phyloP scores from a whole-genome alignment of 1,284 basidiomycete genomes.

The Retiboletus flavoniger region DNA sequence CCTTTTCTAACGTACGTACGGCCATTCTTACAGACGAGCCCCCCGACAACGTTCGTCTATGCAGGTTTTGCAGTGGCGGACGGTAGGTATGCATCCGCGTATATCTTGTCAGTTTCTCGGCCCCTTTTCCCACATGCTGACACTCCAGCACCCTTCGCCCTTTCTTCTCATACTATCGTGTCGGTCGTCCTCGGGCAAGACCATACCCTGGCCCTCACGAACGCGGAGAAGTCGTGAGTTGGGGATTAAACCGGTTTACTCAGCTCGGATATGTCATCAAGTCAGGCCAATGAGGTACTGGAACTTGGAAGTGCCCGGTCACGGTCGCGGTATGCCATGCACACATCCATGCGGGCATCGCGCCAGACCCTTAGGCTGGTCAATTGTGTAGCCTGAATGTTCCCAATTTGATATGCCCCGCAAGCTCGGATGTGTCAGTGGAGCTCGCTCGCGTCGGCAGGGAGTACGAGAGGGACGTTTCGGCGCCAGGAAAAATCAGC shows the following conservation, averaged over 20 bases:
- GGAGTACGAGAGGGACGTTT: too few species aligned
- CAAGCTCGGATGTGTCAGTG: too few species aligned
- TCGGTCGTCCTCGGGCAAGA: constrained; percentile 88
- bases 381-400: too few species aligned
- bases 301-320: too few species aligned
- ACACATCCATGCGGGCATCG: too few species aligned
- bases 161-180: constrained; percentile 51
- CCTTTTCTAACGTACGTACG: constrained; percentile 14
- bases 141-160: constrained; percentile 56
- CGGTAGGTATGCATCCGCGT: constrained; percentile 47
- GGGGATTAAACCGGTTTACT: constrained; percentile 86
- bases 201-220: constrained; percentile 87
- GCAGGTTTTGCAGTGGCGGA: constrained; percentile 85
- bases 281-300: constrained; percentile 32
- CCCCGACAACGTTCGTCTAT: constrained; percentile 74
- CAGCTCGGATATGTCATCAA: constrained; percentile 92
- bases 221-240: constrained; percentile 83
- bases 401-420: too few species aligned
- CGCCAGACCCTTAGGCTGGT: too few species aligned
- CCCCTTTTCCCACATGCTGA: constrained; percentile 77
- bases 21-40: constrained; percentile 75
- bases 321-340: too few species aligned
- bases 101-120: constrained; percentile 58
- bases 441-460: too few species aligned
- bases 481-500: too few species aligned